Evolutionary conservation across 2,329 filamentous ascomycete species (phyloP), one percentile per base, ranked within the genome.

Genomic region (Colletotrichum trifolii): DNA sequence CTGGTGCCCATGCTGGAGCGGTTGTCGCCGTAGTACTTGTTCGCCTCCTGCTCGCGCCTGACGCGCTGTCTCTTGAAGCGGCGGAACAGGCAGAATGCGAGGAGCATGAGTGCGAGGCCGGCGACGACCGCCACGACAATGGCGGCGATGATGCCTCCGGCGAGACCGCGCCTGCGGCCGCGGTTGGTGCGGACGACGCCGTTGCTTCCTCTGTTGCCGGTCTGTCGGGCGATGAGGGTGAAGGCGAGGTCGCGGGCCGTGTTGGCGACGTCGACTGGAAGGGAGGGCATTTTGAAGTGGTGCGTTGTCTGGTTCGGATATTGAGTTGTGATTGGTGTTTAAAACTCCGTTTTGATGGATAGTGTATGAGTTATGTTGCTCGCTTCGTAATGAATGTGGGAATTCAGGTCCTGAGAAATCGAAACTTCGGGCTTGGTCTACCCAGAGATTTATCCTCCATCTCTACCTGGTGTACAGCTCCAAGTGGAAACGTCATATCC

Each of bases 1-100:
- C 8, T 43, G 11, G 62, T 55, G 33, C 46, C 58, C 38, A 56
- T 62, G 53, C 58, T 62, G 35, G 58, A 62, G 10, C 62, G 62
- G 52, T 52, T 55, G 42, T 62, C 47, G 17, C 58, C 62, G 39
- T 62, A 62, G 52, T 62, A 62, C 15, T 65, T 65, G 10, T 43
- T n/a, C 58, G 62, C 62, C 52, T 62, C 62, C 46, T 65, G 53
- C n/a, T 47, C 8, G 11, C 47, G 52, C 2, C 13, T 47, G 5
- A 17, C 17, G 13, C 56, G 15, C 13, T 39, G 49, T 6, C 15
- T 65, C 47, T 52, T 50, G 52, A 47, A 38, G 5, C 62, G 58
- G 13, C 58, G 62, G 40, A 56, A 53, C 2, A 65, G 8, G 33
- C n/a, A 34, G 47, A 47, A 33, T 13, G 9, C 39, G 15, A 56